Conservation (phyloP, 352 stramenopile genomes). For the Globisporangium nunn region DNA sequence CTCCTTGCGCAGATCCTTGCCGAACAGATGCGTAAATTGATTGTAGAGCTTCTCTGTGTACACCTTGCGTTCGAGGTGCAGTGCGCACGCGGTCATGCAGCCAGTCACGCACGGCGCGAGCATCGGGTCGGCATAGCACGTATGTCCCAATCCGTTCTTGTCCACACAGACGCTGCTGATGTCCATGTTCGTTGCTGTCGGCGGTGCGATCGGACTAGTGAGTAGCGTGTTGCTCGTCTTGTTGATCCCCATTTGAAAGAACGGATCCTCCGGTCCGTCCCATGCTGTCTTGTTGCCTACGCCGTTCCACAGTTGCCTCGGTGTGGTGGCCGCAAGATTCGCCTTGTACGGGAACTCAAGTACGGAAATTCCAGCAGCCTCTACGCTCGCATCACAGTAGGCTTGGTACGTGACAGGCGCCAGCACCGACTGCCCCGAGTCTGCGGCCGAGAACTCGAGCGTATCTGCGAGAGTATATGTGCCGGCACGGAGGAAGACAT, state of each 20-base stretch:
- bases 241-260: conserved; percentile 51
- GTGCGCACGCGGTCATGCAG: conserved; percentile 44
- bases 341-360: conserved; percentile 44
- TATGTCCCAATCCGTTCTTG: conserved; percentile 47
- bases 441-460: conserved; percentile 38
- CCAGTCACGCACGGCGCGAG: conserved; percentile 48
- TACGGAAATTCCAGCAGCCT: conserved; percentile 23
- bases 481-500: conserved; percentile 48
- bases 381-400: conserved; percentile 42
- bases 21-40: conserved; percentile 60
- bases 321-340: conserved; percentile 21
- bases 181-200: conserved; percentile 17
- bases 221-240: conserved; percentile 34
- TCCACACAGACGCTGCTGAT: conserved; percentile 54
- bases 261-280: conserved; percentile 49
- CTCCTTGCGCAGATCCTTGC: conserved; percentile 55
- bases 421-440: conserved; percentile 25
- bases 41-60: conserved; percentile 36
- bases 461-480: conserved; percentile 45
- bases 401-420: conserved; percentile 56
- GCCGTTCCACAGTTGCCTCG: conserved; percentile 59
- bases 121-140: conserved; percentile 39
- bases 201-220: conserved; percentile 9
- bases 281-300: conserved; percentile 33
- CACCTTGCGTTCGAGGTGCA: conserved; percentile 31